Evolutionary conservation across 345 rosid species (phyloP).

Genomic region (Draba incana): DNA sequence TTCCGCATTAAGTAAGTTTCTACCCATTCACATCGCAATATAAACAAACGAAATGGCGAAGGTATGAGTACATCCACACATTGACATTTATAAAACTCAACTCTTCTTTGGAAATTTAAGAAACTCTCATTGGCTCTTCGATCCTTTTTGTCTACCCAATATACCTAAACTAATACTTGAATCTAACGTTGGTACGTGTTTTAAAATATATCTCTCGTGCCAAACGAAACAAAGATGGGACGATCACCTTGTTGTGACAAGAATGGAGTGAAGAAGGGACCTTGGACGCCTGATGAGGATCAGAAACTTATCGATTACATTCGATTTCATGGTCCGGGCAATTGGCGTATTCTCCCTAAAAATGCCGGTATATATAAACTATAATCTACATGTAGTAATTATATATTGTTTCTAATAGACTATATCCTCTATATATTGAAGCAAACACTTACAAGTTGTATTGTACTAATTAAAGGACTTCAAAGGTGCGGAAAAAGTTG

Average conservation of each 20-base stretch:
- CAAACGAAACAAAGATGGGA: slow-evolving; percentile 51
- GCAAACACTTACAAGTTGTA: slow-evolving; percentile 11
- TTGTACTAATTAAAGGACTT: slow-evolving; percentile 56
- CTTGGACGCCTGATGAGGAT: slow-evolving; percentile 85
- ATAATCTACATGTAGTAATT: too few relatives aligned
- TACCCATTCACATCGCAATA: slow-evolving; percentile 29
- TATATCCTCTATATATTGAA: background rate
- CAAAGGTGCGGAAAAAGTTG: slow-evolving; percentile 98
- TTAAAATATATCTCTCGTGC: background rate
- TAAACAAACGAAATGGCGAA: slow-evolving; percentile 25
- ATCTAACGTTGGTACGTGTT: background rate
- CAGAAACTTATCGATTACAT: slow-evolving; percentile 60
- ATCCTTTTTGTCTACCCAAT: slow-evolving; percentile 6
- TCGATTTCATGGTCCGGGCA: slow-evolving; percentile 68
- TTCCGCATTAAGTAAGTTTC: slow-evolving; percentile 23
- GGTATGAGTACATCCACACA: slow-evolving; percentile 31
- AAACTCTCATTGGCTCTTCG: slow-evolving; percentile 3
- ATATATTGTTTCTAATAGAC: too few relatives aligned
- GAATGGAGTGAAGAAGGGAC: slow-evolving; percentile 82
- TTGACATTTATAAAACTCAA: slow-evolving; percentile 37
- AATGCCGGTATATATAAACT: slow-evolving; percentile 59
- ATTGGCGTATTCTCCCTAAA: slow-evolving; percentile 78
- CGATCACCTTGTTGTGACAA: slow-evolving; percentile 87
- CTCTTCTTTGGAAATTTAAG: slow-evolving; percentile 13
- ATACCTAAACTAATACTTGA: background rate